Evolutionary conservation across 768 basidiomycete genomes (phyloP), one percentile per base, ranked within the genome.

Genomic region (Hydnomerulius pinastri): DNA sequence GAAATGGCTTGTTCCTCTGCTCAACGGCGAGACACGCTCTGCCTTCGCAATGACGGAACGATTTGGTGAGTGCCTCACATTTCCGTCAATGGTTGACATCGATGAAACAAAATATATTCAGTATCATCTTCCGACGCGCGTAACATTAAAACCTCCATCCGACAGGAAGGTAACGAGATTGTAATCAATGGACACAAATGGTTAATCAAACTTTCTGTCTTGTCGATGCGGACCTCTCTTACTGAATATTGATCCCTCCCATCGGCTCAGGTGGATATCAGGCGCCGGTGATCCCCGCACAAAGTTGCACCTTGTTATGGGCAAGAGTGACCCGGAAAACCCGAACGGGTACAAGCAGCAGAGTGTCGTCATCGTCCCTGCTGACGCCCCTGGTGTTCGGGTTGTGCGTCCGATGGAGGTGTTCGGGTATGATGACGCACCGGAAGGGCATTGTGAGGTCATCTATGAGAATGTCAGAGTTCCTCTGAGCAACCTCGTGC

Each of bases 41-140:
- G 86, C 94, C 6, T 99, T 99, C 63, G 79, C 94, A 35, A 99
- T 99, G 97, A 99, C 97, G 1, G 97, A 99, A 71, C 84, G 86
- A 59, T 85, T 89, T 60, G 86, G 93, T 90, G 50, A 39, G 77
- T 68, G 28, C 21, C 27, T 9, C 11, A 57, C 4, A 7, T 17
- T 38, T 43, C 44, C 39, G 38, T 33, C 32, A 36, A 11, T 5
- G 4, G 11, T 43, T 43, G 65, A 56, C 33, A n/a, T 24, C 35
- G 24, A 47, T 51, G 18, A 61, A 39, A 43, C 29, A 43, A 12
- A 39, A 23, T 32, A 8, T 12, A 27, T 28, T 28, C 30, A 58
- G 92, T 94, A 47, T 85, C 93, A n/a, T 94, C 91, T 4, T 94
- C 92, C 20, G 95, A 97, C 70, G 97, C 97, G 6, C 96, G 86